These are phyloP conservation scores for Vanrija sp. DNA, from an alignment of 1,284 basidiomycete genomes.

Conservation along the genomic window DNA sequence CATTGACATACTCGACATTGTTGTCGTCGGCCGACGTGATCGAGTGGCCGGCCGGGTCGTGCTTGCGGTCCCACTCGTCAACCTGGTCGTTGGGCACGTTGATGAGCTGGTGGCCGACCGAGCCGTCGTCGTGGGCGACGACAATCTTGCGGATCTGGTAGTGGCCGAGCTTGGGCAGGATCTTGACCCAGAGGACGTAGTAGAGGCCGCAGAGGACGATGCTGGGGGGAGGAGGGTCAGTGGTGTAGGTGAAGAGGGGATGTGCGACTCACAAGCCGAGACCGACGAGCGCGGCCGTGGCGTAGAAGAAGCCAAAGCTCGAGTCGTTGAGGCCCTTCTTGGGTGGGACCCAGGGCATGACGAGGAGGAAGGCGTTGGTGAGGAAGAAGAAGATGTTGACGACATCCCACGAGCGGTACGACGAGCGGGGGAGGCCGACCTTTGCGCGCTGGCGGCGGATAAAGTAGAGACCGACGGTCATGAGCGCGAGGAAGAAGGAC, in stretches of 20 bases:
- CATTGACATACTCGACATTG: too few species aligned
- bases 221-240: too few species aligned
- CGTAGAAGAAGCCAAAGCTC: constrained; percentile 47
- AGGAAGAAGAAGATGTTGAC: constrained; percentile 48
- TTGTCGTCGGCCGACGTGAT: too few species aligned
- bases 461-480: constrained; percentile 50
- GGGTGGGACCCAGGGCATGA: constrained; percentile 53
- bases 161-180: constrained; percentile 36
- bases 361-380: constrained; percentile 50
- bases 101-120: constrained; percentile 15
- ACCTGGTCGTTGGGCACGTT: constrained; percentile 17
- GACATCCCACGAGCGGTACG: constrained; percentile 51
- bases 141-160: constrained; percentile 45
- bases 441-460: constrained; percentile 47
- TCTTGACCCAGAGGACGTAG: background rate
- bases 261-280: constrained; percentile 22
- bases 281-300: constrained; percentile 35
- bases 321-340: constrained; percentile 26
- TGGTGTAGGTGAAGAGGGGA: too few species aligned
- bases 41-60: constrained; percentile 6
- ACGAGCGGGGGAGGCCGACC: constrained; percentile 44
- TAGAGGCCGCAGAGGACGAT: background rate
- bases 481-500: constrained; percentile 50
- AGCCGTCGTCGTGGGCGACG: constrained; percentile 35
- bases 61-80: constrained; percentile 18